These are phyloP conservation scores for Ganoderma boninense DNA, from an alignment of 1,284 basidiomycete species.

Conservation along the genomic window DNA sequence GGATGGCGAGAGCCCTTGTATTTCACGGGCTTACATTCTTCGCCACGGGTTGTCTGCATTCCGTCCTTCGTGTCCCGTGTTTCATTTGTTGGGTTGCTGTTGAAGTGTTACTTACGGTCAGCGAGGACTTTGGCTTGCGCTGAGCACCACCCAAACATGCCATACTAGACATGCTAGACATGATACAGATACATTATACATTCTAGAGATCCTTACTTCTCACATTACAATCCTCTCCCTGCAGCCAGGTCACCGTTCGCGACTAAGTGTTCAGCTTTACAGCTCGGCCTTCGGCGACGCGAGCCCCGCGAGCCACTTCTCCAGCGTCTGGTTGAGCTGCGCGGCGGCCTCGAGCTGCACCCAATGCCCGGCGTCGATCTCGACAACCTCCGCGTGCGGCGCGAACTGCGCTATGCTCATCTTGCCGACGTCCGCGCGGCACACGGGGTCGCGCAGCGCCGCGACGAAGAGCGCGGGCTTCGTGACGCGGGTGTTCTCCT, in stretches of 20 bases:
- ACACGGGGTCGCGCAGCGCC: conserved; percentile 20
- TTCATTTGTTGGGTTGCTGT: not conserved
- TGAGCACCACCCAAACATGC: no score
- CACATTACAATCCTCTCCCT: no score
- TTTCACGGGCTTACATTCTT: not conserved
- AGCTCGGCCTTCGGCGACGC: not conserved
- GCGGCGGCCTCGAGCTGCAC: conserved; percentile 20
- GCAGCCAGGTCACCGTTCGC: no score
- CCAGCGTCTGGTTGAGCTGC: conserved; percentile 18
- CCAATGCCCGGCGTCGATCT: conserved; percentile 28
- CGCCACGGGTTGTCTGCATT: not conserved
- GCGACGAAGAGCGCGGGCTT: conserved; percentile 29
- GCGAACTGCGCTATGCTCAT: conserved; percentile 11
- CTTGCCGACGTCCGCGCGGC: conserved; percentile 14
- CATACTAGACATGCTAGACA: no score
- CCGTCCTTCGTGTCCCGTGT: not conserved
- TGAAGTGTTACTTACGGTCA: no score
- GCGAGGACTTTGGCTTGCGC: no score
- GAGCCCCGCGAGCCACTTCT: conserved; percentile 18
- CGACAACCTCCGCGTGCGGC: conserved; percentile 23
- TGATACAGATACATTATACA: not conserved
- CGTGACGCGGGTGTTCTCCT: conserved; percentile 11
- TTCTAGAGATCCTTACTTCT: no score
- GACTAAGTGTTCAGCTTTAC: not conserved
- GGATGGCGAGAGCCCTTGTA: no score